Conservation (phyloP, 208 protist species). For the Trichomonas gallinae region DNA sequence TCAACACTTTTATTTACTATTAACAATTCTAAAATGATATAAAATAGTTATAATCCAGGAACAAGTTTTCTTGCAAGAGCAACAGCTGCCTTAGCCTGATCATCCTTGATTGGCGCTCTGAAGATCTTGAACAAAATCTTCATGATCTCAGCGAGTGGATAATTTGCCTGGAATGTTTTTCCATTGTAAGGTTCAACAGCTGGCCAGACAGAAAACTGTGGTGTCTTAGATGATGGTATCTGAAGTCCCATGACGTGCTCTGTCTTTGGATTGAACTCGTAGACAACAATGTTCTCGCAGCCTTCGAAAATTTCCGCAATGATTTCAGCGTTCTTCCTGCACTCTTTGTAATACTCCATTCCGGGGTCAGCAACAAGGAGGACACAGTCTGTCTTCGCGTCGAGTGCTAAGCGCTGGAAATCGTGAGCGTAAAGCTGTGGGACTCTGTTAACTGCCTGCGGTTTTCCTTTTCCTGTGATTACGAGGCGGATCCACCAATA, state of each 20-base stretch:
- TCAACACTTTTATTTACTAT: too few relatives aligned
- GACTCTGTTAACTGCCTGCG: background rate
- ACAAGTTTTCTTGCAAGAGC: background rate
- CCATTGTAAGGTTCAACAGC: background rate
- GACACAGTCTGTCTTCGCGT: background rate
- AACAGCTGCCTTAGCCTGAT: background rate
- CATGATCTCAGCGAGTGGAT: background rate
- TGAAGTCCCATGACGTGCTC: background rate
- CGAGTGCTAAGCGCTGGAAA: background rate
- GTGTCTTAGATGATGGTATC: background rate
- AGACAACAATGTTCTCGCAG: background rate
- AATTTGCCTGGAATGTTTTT: background rate
- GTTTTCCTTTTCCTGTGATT: background rate
- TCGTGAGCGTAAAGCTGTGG: background rate
- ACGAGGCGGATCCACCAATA: background rate
- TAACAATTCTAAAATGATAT: too few relatives aligned
- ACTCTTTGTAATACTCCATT: background rate
- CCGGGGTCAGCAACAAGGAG: background rate
- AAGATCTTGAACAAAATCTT: background rate
- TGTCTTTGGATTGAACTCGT: background rate
- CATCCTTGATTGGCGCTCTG: background rate
- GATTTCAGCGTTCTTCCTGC: background rate
- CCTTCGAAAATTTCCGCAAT: background rate
- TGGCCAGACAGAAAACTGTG: background rate
- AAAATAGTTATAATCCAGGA: background rate